These are phyloP conservation scores for Penicillium atrosanguineum DNA, from an alignment of 495 filamentous ascomycete species.

Conservation along the genomic window DNA sequence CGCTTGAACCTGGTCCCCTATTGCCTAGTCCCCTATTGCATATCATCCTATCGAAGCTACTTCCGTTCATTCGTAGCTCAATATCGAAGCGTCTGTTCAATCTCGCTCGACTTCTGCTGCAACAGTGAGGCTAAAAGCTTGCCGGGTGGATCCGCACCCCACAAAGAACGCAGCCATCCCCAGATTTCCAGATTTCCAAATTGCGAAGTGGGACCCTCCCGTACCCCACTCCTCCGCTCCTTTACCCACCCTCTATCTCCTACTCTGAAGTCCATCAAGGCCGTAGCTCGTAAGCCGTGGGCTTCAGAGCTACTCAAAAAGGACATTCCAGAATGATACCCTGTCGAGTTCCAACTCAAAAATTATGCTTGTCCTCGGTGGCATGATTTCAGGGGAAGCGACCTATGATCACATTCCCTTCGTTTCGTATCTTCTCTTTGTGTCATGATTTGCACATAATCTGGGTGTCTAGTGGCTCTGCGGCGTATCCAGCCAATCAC, in stretches of 20 bases:
- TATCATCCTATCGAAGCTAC: too few relatives aligned
- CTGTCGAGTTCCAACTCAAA: constrained; percentile 1
- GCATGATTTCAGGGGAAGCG: constrained; percentile 8
- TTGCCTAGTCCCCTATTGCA: too few relatives aligned
- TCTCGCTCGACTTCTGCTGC: neutral
- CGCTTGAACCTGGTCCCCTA: too few relatives aligned
- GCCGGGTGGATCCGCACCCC: neutral
- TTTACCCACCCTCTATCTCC: neutral
- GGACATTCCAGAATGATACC: neutral
- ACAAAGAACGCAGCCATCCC: constrained; percentile 1
- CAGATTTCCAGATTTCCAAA: constrained; percentile 2
- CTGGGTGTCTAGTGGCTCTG: constrained; percentile 1
- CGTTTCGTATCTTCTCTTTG: neutral
- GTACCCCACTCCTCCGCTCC: neutral
- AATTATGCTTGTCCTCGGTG: constrained; percentile 11
- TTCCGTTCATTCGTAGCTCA: too few relatives aligned
- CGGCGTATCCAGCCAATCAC: constrained; percentile 5
- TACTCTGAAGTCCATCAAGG: too few relatives aligned
- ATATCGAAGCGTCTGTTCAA: neutral
- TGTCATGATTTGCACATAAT: constrained; percentile 5
- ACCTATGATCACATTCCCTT: neutral
- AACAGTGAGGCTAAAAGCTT: neutral
- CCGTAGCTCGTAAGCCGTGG: too few relatives aligned
- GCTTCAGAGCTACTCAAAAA: too few relatives aligned
- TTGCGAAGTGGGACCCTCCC: neutral